A percentile compares a stretch with the other conserved stretches of the same genome.
These are phyloP conservation scores for Phytopythium kandeliae DNA, from an alignment of 352 stramenopile species.

Conservation along the genomic window DNA sequence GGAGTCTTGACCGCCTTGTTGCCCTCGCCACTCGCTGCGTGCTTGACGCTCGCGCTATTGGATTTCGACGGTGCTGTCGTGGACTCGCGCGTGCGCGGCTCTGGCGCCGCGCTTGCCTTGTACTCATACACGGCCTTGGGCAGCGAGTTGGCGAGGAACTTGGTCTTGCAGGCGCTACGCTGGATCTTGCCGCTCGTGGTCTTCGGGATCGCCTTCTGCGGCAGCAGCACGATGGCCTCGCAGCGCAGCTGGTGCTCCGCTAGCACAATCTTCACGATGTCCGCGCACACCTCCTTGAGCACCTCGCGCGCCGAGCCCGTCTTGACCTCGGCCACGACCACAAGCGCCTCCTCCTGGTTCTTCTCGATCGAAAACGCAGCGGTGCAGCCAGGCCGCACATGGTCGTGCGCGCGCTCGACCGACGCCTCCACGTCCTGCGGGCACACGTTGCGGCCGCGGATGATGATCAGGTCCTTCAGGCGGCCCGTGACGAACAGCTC, in stretches of 20 bases:
- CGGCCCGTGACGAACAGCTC: constrained; percentile 75
- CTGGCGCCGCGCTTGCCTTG: constrained; percentile 27
- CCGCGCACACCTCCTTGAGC: constrained; percentile 44
- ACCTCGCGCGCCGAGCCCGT: constrained; percentile 48
- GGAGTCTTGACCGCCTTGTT: constrained; percentile 42
- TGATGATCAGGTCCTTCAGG: constrained; percentile 83
- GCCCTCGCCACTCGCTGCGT: constrained; percentile 6
- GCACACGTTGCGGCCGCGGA: constrained; percentile 72
- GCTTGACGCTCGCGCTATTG: constrained; percentile 4
- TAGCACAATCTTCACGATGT: constrained; percentile 62
- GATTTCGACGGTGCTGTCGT: constrained; percentile 7
- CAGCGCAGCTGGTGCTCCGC: constrained; percentile 69
- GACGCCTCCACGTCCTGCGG: constrained; percentile 76
- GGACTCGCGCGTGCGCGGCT: constrained; percentile 6
- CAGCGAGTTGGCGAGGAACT: constrained; percentile 42
- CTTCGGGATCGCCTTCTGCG: constrained; percentile 70
- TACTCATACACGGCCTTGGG: constrained; percentile 48
- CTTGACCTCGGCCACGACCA: constrained; percentile 75
- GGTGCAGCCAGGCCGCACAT: constrained; percentile 66
- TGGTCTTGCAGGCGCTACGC: constrained; percentile 53
- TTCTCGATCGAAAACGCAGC: constrained; percentile 81
- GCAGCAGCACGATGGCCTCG: constrained; percentile 66
- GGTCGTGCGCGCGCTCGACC: constrained; percentile 53
- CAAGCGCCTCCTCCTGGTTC: constrained; percentile 64
- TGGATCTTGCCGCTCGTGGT: constrained; percentile 86